These are phyloP conservation scores for Polytolypa hystricis DNA, from an alignment of 2,329 filamentous ascomycete genomes.

Conservation along the genomic window DNA sequence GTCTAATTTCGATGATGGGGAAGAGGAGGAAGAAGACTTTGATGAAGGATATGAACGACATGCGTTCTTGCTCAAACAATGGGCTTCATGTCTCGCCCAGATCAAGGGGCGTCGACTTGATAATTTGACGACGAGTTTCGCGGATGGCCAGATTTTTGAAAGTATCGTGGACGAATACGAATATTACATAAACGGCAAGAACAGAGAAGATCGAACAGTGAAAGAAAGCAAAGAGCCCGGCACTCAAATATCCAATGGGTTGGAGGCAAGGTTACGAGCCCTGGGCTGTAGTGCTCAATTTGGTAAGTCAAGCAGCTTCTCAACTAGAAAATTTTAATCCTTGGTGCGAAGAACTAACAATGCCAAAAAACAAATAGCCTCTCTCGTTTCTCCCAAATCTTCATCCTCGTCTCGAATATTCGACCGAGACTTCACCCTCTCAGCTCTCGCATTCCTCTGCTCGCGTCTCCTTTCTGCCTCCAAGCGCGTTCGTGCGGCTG, in stretches of 20 bases:
- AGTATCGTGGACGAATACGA: conserved; percentile 49
- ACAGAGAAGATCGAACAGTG: no score
- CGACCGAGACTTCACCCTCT: conserved; percentile 43
- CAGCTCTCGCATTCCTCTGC: conserved; percentile 49
- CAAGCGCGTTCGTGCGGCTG: conserved; percentile 39
- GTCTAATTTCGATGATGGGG: conserved; percentile 12
- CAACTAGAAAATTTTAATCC: no score
- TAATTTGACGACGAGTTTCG: conserved; percentile 50
- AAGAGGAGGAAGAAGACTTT: conserved; percentile 22
- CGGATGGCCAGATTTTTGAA: conserved; percentile 43
- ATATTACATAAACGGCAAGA: conserved; percentile 32
- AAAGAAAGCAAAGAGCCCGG: no score
- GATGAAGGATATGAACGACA: conserved; percentile 19
- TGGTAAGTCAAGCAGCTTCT: conserved; percentile 19
- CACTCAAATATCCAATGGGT: no score
- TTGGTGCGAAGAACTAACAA: no score
- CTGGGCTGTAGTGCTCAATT: conserved; percentile 35
- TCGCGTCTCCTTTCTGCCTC: conserved; percentile 45
- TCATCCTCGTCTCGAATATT: conserved; percentile 33
- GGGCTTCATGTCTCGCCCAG: conserved; percentile 43
- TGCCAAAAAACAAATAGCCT: no score
- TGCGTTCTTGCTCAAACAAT: conserved; percentile 40
- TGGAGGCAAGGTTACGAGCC: conserved; percentile 25
- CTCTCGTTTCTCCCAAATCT: conserved; percentile 28
- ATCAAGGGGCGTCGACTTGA: conserved; percentile 35